Conservation (phyloP, 805 yeast genomes). For the Nakazawaea populi region DNA sequence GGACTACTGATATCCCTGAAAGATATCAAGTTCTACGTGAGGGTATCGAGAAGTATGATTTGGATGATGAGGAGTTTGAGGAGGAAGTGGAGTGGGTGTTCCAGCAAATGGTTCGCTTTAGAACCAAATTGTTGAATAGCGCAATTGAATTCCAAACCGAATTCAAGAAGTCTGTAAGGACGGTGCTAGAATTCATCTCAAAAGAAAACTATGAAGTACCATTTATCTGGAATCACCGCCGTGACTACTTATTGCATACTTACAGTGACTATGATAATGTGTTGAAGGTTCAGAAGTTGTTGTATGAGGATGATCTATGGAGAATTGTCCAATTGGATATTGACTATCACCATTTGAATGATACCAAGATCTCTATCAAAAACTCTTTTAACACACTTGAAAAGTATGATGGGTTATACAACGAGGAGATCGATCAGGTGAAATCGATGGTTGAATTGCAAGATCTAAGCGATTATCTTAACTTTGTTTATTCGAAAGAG, state of each 20-base stretch:
- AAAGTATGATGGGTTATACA: constrained; percentile 52
- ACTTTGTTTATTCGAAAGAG: constrained; percentile 61
- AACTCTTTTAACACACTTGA: constrained; percentile 48
- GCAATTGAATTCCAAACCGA: constrained; percentile 31
- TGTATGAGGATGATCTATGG: constrained; percentile 88
- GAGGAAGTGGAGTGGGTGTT: constrained; percentile 79
- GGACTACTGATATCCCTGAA: constrained; percentile 88
- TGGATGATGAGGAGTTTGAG: constrained; percentile 61
- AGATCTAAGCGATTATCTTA: constrained; percentile 79
- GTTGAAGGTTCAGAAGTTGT: constrained; percentile 42
- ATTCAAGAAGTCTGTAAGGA: constrained; percentile 64
- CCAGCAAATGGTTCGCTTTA: constrained; percentile 54
- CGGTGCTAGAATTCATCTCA: constrained; percentile 64
- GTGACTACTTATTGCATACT: constrained; percentile 72
- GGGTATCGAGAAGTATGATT: constrained; percentile 59
- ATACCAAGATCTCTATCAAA: constrained; percentile 57
- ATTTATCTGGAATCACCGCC: constrained; percentile 90
- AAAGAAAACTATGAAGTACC: constrained; percentile 87
- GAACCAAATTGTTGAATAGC: constrained; percentile 35
- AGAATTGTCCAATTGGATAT: constrained; percentile 79
- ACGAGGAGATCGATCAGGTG: constrained; percentile 50
- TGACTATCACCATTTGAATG: constrained; percentile 79
- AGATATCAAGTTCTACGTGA: constrained; percentile 77
- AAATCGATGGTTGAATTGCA: constrained; percentile 73
- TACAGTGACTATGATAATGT: constrained; percentile 36